Evolutionary conservation across 768 basidiomycete species (phyloP).

Genomic region (Strobilomyces dryophilus): DNA sequence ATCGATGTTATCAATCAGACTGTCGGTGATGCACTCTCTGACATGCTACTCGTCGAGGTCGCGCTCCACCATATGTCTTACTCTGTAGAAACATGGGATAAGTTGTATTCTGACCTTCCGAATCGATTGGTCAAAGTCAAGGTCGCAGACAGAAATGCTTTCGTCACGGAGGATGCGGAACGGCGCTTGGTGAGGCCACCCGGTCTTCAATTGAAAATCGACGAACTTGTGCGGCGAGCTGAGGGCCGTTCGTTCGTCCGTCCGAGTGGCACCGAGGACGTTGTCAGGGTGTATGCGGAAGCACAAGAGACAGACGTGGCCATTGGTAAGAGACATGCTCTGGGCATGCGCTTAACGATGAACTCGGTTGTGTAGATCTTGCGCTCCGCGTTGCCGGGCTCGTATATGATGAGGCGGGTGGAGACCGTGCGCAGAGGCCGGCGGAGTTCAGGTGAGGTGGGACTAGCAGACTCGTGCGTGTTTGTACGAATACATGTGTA

Average conservation of each 20-base stretch:
- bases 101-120: slow-evolving; percentile 87
- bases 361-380: slow-evolving; percentile 50
- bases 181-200: slow-evolving; percentile 76
- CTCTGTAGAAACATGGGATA: slow-evolving; percentile 84
- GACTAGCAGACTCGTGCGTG: background rate
- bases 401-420: slow-evolving; percentile 79
- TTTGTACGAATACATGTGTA: background rate
- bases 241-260: slow-evolving; percentile 91
- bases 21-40: slow-evolving; percentile 94
- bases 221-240: slow-evolving; percentile 77
- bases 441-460: slow-evolving; percentile 63
- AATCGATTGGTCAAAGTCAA: slow-evolving; percentile 93
- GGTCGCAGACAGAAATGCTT: slow-evolving; percentile 75
- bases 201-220: slow-evolving; percentile 78
- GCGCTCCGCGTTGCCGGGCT: slow-evolving; percentile 82
- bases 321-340: slow-evolving; percentile 54
- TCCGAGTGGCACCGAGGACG: slow-evolving; percentile 97
- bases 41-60: slow-evolving; percentile 91
- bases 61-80: slow-evolving; percentile 89
- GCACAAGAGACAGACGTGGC: slow-evolving; percentile 69
- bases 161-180: slow-evolving; percentile 93
- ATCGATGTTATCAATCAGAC: slow-evolving; percentile 93
- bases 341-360: background rate
- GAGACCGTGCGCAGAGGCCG: slow-evolving; percentile 73
- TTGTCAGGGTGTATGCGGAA: slow-evolving; percentile 96